Evolutionary conservation across 2,329 filamentous ascomycete genomes (phyloP), one percentile per base, ranked within the genome.

Genomic region (Hypomyces rosellus): DNA sequence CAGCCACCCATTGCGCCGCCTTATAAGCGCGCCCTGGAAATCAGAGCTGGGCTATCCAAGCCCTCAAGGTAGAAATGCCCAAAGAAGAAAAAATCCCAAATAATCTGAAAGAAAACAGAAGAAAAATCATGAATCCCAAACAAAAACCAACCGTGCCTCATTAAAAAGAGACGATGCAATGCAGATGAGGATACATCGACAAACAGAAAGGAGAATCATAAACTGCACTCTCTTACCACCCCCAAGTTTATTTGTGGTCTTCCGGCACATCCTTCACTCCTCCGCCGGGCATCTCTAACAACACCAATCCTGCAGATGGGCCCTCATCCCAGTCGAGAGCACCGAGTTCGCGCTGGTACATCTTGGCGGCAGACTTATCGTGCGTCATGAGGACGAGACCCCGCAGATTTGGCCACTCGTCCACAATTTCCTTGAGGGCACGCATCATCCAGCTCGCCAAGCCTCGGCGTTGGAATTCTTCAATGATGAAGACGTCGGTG

Each of bases 1-100:
- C 93, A 97, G 66, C 92, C 92, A 25, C 93, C 93, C 0, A 99
- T 93, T 34, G 93, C 93, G 9, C 93, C 93, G 12, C 93, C 93
- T 0, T 99, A 99, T 65, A 95, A 91, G 67, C 82, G 86, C 50
- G 93, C 93, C 12, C 72, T 99, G 53, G 92, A 97, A 67, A 78
- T 93, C 60, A 63, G 68, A 51, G 65, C 67, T 51, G 64, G 65
- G 51, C 38, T 48, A 34, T 51, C 52, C 22, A 51, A 48, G 37
- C 34, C 45, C 33, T 22, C 42, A 18, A 50, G 40, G 49, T 58
- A 56, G 40, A 46, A 36, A 54, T 53, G 50, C 36, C 46, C 46
- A 49, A 20, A 25, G n/a, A n/a, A n/a, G n/a, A 33, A 8, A 25
- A 36, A 20, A 20, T 20, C 20, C 20, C 20, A 14, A 44, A 15